Evolutionary conservation across 441 rosid species (phyloP), one percentile per base, ranked within the genome.

Genomic region (Eutrema salsugineum): DNA sequence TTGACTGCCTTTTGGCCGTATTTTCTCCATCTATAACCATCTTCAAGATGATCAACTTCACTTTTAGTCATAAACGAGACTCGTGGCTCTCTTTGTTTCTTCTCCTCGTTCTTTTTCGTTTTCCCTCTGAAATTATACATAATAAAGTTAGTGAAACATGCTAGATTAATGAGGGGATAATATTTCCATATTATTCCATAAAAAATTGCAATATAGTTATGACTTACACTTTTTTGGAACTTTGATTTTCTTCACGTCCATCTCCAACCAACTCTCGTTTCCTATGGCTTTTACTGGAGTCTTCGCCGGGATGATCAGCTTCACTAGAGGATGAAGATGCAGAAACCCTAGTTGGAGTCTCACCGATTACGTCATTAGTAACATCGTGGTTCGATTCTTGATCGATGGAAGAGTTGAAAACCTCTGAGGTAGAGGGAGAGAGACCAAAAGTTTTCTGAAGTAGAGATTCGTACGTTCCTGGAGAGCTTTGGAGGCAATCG

Each of bases 1-100:
- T 91, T 94, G 60, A 94, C 99, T 1, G 99, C 97, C 68, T 94
- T 94, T 78, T 94, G 99, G 33, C 97, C 99, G 63, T 94, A 94
- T 73, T 94, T 94, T 80, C 99, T 94, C 97, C 99, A 94, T 71
- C 97, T 79, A 66, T 91, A 94, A 11, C 97, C 99, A 80, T 94
- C 99, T 82, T 94, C 98, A 57, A 94, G 96, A 83, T 94, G 87
- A 85, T 94, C 99, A 27, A 90, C 80, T 77, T 94, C 98, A 51
- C 99, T 94, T 84, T 88, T 92, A 2, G 99, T 94, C 86, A 92
- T 61, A 82, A 94, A 94, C 43, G 99, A 93, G 74, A 90, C 84
- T 66, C 97, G 83, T 38, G 94, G 89, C 79, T 86, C 91, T 72
- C 72, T 89, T 63, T 80, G 81, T 77, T 80, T 73, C 71, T 92